Evolutionary conservation across 2,329 filamentous ascomycete species (phyloP), one percentile per base, ranked within the genome.

Genomic region (Neophaeococcomyces mojaviensis): DNA sequence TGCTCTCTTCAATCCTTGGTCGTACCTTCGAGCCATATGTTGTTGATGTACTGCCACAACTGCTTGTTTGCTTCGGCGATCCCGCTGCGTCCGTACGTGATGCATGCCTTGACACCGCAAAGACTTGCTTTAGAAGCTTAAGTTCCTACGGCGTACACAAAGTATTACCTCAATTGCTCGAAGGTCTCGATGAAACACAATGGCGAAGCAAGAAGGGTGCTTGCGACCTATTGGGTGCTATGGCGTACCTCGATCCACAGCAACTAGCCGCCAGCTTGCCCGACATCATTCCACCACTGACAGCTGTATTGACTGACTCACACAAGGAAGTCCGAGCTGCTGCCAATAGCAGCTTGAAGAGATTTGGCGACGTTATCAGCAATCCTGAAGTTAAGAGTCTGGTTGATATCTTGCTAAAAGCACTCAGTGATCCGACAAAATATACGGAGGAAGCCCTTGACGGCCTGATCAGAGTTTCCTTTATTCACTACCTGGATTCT

Each of bases 191-290:
- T 53, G 92, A 98, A 54, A 81, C 86, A 44, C 90, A 97, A 64
- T 98, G 92, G 92, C 84, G 92, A 60, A 97, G 88, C 69, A 97
- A 98, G 68, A 95, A 94, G 70, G 92, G 94, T 57, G 92, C 92
- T 44, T 98, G 92, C 61, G 92, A 98, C 62, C 82, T 95, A 20
- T 77, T 98, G 12, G 92, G 92, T 63, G 92, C 92, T 52, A 98
- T 98, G 92, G 94, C 92, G 4, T 98, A 98, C 63, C 78, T 98
- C 26, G 92, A 97, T 63, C 90, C 94, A 6, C 86, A 96, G 55
- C 92, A 98, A 64, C 77, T 98, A 15, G 88, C 92, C 1, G 77
- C 84, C 56, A 97, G 89, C 63, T 71, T 98, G 58, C 92, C 92
- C 2, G 89, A 94, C 47, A 98, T 98, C 56, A 98, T 98, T 55